These are phyloP conservation scores for Peltaster fructicola DNA, from an alignment of 2,329 filamentous ascomycete genomes.

Conservation along the genomic window DNA sequence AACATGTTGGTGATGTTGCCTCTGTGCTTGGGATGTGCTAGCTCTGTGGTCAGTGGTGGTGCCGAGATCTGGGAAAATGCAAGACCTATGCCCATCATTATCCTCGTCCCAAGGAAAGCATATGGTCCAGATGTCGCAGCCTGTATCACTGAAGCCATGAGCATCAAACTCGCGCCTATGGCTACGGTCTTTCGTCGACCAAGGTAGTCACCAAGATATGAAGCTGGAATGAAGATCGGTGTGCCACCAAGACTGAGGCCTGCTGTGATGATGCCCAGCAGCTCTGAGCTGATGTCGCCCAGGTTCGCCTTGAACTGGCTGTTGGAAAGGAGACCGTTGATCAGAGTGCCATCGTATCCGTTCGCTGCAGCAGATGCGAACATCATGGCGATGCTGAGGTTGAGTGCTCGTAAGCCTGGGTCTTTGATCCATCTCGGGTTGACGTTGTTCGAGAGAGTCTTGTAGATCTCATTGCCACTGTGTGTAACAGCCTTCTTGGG, in stretches of 20 bases:
- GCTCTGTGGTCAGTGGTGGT: constrained; percentile 7
- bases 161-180: constrained; percentile 28
- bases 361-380: constrained; percentile 12
- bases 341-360: constrained; percentile 15
- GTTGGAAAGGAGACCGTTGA: constrained; percentile 15
- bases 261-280: constrained; percentile 14
- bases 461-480: constrained; percentile 7
- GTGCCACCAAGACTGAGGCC: constrained; percentile 13
- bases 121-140: constrained; percentile 12
- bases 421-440: constrained; percentile 6
- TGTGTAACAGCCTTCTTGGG: too few relatives aligned
- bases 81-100: constrained; percentile 9
- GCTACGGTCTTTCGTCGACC: constrained; percentile 14
- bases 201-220: constrained; percentile 11
- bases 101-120: constrained; percentile 10
- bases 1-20: constrained; percentile 9
- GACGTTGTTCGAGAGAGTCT: constrained; percentile 7
- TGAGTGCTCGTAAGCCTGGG: constrained; percentile 8
- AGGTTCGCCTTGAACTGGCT: constrained; percentile 11
- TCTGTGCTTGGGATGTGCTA: constrained; percentile 9
- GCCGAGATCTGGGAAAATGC: constrained; percentile 6
- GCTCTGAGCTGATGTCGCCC: constrained; percentile 10
- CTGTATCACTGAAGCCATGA: constrained; percentile 22
- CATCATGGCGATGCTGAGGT: constrained; percentile 8
- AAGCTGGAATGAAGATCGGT: constrained; percentile 10